Evolutionary conservation across 768 basidiomycete species (phyloP).

Genomic region (Cubamyces sp.): DNA sequence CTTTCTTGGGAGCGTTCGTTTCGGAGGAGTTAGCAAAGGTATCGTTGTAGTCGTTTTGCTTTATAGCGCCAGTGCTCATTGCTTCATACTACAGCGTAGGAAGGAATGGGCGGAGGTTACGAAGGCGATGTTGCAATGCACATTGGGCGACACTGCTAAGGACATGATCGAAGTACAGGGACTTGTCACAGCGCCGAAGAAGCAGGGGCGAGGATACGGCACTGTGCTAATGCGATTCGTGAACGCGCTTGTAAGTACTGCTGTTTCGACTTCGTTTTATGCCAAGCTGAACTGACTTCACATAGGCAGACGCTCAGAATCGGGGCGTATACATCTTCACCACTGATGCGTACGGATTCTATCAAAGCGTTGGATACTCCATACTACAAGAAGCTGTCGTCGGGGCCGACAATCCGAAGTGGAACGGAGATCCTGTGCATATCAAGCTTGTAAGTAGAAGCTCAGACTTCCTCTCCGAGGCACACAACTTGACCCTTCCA

Average conservation of each 20-base stretch:
- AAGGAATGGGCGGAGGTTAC: neutral
- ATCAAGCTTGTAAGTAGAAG: neutral
- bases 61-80: neutral
- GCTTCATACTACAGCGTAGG: neutral
- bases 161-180: conserved; percentile 7
- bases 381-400: conserved; percentile 2
- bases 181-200: conserved; percentile 2
- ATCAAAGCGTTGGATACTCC: conserved; percentile 12
- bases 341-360: conserved; percentile 4
- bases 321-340: conserved; percentile 1
- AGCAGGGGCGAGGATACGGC: conserved; percentile 15
- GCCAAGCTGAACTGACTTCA: neutral
- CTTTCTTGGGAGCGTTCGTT: neutral
- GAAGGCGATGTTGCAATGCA: neutral
- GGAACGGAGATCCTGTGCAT: conserved; percentile 1
- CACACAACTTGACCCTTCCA: no score
- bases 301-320: conserved; percentile 5
- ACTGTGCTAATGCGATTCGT: conserved; percentile 5
- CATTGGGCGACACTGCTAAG: neutral
- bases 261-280: no score
- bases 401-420: conserved; percentile 9
- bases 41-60: neutral
- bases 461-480: neutral
- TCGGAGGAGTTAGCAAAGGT: conserved; percentile 3
- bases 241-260: conserved; percentile 3